Percentiles rank a stretch among this genome's conserved stretches.
Evolutionary conservation across 2,329 filamentous ascomycete species (phyloP).

Genomic region (Biscogniauxia sp.): DNA sequence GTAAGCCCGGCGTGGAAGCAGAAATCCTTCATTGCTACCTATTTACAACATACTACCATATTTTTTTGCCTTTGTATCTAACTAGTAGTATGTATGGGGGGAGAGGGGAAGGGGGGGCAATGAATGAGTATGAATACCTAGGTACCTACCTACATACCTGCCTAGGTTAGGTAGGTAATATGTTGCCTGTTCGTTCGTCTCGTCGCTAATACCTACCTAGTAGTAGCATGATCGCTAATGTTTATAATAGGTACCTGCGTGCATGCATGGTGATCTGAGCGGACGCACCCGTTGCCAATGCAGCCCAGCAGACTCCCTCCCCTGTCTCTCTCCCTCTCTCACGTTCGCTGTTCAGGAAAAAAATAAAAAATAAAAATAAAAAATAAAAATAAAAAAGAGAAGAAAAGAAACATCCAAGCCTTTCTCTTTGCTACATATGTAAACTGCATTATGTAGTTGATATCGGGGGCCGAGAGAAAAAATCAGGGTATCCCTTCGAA

Average conservation of each 20-base stretch:
- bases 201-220: too few species aligned
- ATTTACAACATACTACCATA: background rate
- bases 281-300: background rate
- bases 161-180: too few species aligned
- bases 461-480: background rate
- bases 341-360: background rate
- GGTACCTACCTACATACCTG: too few species aligned
- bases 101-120: too few species aligned
- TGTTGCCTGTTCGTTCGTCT: background rate
- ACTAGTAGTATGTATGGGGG: too few species aligned
- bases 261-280: background rate
- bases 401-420: too few species aligned
- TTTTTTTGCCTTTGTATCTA: too few species aligned
- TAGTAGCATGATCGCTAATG: background rate
- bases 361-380: too few species aligned
- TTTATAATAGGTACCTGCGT: background rate
- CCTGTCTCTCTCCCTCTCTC: background rate
- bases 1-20: slow-evolving; percentile 8
- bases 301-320: background rate
- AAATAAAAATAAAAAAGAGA: too few species aligned
- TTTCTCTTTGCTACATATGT: background rate
- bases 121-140: background rate
- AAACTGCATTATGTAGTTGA: background rate
- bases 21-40: background rate
- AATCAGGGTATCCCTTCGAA: background rate